A percentile compares a stretch with the other conserved stretches of the same genome.
phyloP scores from a whole-genome alignment of 495 filamentous ascomycete species.

The Hypoxylon perforatum region DNA sequence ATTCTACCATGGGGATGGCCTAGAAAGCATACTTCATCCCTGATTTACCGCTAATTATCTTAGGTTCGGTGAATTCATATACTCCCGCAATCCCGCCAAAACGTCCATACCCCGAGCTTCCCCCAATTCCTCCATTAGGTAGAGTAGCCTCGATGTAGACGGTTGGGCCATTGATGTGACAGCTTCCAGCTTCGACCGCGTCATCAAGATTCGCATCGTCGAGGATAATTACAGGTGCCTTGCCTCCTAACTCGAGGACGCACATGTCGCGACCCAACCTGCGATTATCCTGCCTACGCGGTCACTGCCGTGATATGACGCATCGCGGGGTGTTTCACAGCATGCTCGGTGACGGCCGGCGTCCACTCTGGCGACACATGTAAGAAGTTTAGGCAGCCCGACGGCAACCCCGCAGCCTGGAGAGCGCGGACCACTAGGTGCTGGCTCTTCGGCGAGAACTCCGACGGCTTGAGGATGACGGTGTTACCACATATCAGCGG shows the following conservation, averaged over 20 bases:
- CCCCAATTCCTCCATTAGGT: constrained; percentile 49
- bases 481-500: constrained; percentile 84
- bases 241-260: constrained; percentile 55
- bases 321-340: constrained; percentile 60
- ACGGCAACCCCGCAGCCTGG: constrained; percentile 70
- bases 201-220: constrained; percentile 50
- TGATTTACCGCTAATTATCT: constrained; percentile 46
- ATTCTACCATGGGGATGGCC: not conserved
- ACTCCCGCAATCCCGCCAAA: constrained; percentile 51
- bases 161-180: constrained; percentile 51
- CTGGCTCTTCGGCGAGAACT: constrained; percentile 76
- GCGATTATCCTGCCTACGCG: constrained; percentile 49
- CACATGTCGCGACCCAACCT: constrained; percentile 63
- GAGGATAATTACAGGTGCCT: constrained; percentile 48
- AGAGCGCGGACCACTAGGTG: constrained; percentile 72
- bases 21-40: constrained; percentile 43
- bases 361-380: constrained; percentile 54
- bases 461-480: constrained; percentile 78
- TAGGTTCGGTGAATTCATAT: constrained; percentile 47
- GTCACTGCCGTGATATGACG: constrained; percentile 58
- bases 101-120: constrained; percentile 51
- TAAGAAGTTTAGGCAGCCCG: constrained; percentile 62
- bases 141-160: constrained; percentile 49
- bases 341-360: constrained; percentile 54
- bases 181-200: constrained; percentile 48